Evolutionary conservation across 2,329 filamentous ascomycete species (phyloP).

Genomic region (Fusarium praegraminearum): DNA sequence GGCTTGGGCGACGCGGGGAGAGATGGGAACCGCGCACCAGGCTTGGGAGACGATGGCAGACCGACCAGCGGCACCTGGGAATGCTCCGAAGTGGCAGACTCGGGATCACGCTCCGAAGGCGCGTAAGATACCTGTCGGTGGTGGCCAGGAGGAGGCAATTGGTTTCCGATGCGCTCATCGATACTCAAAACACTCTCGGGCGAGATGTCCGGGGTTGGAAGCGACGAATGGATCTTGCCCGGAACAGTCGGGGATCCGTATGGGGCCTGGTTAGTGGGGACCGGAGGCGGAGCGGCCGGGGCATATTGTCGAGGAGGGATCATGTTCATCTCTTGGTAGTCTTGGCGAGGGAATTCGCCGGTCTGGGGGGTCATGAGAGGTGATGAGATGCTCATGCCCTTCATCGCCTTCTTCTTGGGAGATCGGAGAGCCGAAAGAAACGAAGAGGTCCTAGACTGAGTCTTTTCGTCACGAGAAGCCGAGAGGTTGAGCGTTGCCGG

Average conservation of each 20-base stretch:
- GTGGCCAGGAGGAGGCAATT: conserved; percentile 52
- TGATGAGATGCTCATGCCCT: conserved; percentile 70
- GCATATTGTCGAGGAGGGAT: conserved; percentile 70
- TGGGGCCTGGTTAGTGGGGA: conserved; percentile 62
- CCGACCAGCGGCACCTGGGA: conserved; percentile 65
- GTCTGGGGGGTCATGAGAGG: conserved; percentile 75
- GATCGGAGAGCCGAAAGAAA: conserved; percentile 72
- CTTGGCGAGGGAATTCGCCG: conserved; percentile 67
- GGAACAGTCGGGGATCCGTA: conserved; percentile 43
- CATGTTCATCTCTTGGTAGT: conserved; percentile 67
- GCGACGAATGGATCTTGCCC: conserved; percentile 40
- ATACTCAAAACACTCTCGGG: conserved; percentile 62
- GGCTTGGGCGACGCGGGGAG: conserved; percentile 65
- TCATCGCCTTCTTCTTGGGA: conserved; percentile 65
- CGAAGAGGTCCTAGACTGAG: conserved; percentile 68
- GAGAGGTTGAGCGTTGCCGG: conserved; percentile 64
- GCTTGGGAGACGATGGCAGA: conserved; percentile 60
- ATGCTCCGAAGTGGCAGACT: conserved; percentile 64
- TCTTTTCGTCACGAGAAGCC: conserved; percentile 59
- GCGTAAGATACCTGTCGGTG: conserved; percentile 55
- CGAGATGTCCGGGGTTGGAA: conserved; percentile 53
- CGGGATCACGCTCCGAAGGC: conserved; percentile 60
- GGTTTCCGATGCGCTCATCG: conserved; percentile 65
- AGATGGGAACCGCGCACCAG: conserved; percentile 52
- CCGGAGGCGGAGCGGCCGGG: conserved; percentile 67